phyloP scores from a whole-genome alignment of 306 rosid genomes.

The Vicia faba region DNA sequence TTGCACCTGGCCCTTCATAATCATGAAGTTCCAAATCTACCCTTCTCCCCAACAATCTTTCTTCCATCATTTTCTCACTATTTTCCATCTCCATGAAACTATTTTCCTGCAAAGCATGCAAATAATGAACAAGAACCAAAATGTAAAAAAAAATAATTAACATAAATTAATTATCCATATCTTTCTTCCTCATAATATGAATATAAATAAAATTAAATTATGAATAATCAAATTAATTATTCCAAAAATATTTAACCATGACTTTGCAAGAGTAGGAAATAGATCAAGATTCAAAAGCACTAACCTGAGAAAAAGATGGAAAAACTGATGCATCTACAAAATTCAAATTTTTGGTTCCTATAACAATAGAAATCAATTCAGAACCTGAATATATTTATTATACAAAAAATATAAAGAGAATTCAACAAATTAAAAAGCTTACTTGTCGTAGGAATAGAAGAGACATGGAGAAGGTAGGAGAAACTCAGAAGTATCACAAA shows the following conservation, averaged over 20 bases:
- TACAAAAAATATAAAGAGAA: neutral
- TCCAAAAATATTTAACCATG: neutral
- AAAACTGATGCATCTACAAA: conserved; percentile 26
- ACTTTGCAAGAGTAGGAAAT: neutral
- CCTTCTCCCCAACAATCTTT: conserved; percentile 37
- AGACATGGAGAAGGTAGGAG: conserved; percentile 36
- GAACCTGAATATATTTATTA: neutral
- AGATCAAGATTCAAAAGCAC: neutral
- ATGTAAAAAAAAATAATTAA: neutral
- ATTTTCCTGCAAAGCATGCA: conserved; percentile 10
- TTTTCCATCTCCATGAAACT: conserved; percentile 25
- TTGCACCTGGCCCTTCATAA: conserved; percentile 42
- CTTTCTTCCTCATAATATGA: neutral
- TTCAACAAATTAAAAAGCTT: conserved; percentile 17
- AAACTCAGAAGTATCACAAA: conserved; percentile 34
- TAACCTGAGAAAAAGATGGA: conserved; percentile 36
- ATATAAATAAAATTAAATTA: neutral
- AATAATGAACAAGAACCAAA: neutral
- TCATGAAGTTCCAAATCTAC: conserved; percentile 38
- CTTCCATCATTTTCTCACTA: conserved; percentile 29
- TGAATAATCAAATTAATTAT: neutral
- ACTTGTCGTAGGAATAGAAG: conserved; percentile 46
- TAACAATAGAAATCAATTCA: conserved; percentile 10
- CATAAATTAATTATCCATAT: neutral
- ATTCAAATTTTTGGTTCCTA: conserved; percentile 37